phyloP scores from a whole-genome alignment of 163 green algal species.

The Volvox carteri region DNA sequence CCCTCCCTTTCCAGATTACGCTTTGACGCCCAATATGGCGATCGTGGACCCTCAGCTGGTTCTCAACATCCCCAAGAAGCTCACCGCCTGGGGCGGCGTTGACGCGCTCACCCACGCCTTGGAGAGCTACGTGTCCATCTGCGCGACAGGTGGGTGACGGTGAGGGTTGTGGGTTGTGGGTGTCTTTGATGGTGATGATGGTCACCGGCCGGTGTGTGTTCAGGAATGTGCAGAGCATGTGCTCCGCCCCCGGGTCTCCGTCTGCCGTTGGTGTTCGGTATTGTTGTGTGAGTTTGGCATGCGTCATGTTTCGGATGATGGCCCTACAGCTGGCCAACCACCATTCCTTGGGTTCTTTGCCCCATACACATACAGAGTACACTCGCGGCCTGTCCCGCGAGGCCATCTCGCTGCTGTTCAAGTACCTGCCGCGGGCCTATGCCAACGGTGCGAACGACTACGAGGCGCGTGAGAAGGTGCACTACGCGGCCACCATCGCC shows the following conservation, averaged over 20 bases:
- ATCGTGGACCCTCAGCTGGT: conserved; percentile 83
- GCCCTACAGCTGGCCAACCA: too few relatives aligned
- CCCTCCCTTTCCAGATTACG: conserved; percentile 80
- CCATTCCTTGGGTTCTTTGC: too few relatives aligned
- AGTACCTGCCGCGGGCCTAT: conserved; percentile 79
- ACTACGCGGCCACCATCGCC: conserved; percentile 82
- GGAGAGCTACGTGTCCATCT: conserved; percentile 80
- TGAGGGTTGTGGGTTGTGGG: too few relatives aligned
- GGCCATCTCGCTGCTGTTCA: conserved; percentile 73
- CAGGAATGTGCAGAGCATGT: too few relatives aligned
- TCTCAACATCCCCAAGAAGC: conserved; percentile 73
- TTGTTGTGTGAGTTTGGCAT: too few relatives aligned
- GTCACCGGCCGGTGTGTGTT: too few relatives aligned
- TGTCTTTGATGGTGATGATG: too few relatives aligned
- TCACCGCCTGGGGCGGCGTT: conserved; percentile 79
- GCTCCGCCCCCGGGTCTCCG: too few relatives aligned
- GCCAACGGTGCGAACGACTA: conserved; percentile 70
- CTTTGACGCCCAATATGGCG: conserved; percentile 79
- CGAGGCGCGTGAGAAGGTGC: conserved; percentile 78
- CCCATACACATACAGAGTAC: conserved; percentile 67
- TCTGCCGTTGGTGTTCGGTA: too few relatives aligned
- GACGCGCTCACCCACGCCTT: conserved; percentile 80
- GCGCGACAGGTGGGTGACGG: conserved; percentile 66
- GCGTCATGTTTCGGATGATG: too few relatives aligned
- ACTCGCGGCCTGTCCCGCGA: conserved; percentile 74